phyloP scores from a whole-genome alignment of 2,329 filamentous ascomycete species.

The Paramyrothecium roridum region DNA sequence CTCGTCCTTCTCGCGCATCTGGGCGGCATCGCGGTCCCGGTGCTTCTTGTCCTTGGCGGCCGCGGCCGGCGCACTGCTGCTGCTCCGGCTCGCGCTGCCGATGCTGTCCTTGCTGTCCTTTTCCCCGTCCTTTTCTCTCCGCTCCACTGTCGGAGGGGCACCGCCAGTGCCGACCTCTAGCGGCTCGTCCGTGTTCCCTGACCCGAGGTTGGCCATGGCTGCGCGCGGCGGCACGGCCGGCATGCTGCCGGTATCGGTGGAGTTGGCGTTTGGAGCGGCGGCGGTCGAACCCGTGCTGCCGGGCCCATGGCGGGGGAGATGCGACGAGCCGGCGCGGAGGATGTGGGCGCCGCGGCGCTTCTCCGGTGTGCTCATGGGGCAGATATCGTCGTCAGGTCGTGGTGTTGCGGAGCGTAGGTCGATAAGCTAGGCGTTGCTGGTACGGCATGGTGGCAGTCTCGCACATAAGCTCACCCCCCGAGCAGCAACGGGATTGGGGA shows the following conservation, averaged over 20 bases:
- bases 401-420: slow-evolving; percentile 17
- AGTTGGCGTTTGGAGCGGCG: slow-evolving; percentile 6
- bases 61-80: slow-evolving; percentile 14
- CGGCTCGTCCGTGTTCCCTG: slow-evolving; percentile 18
- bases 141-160: slow-evolving; percentile 16
- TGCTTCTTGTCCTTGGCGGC: slow-evolving; percentile 16
- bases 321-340: slow-evolving; percentile 14
- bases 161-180: slow-evolving; percentile 13
- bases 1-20: slow-evolving; percentile 45
- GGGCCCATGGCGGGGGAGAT: slow-evolving; percentile 10
- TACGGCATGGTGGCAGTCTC: slow-evolving; percentile 25
- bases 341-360: slow-evolving; percentile 37
- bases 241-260: slow-evolving; percentile 25
- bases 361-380: slow-evolving; percentile 37
- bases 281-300: neutral
- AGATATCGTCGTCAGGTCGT: slow-evolving; percentile 16
- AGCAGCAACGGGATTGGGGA: neutral
- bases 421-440: slow-evolving; percentile 17
- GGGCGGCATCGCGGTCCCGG: slow-evolving; percentile 20
- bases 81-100: slow-evolving; percentile 6
- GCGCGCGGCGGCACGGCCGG: slow-evolving; percentile 26
- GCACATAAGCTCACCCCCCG: neutral
- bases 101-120: slow-evolving; percentile 17
- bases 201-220: slow-evolving; percentile 18
- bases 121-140: slow-evolving; percentile 24